Conservation (phyloP, 1,284 basidiomycete genomes). For the Bjerkandera adusta region DNA sequence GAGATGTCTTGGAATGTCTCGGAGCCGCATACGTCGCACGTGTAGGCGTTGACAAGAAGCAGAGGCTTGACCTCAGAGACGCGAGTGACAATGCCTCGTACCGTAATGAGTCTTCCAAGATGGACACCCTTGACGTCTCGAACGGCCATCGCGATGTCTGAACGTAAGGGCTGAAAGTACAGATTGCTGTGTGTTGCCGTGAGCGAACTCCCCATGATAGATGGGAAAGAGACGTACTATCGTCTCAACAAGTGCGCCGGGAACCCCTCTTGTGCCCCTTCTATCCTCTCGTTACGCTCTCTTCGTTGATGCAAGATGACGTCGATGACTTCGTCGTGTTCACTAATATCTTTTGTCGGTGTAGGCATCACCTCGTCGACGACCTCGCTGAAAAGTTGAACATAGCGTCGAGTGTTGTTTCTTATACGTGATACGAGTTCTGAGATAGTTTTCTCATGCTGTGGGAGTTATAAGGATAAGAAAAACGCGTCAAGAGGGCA, state of each 20-base stretch:
- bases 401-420: conserved; percentile 88
- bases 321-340: conserved; percentile 91
- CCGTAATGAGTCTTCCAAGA: conserved; percentile 91
- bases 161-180: conserved; percentile 86
- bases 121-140: conserved; percentile 86
- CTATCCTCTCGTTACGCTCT: conserved; percentile 81
- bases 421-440: conserved; percentile 77
- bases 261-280: conserved; percentile 71
- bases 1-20: conserved; percentile 99
- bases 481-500: background rate
- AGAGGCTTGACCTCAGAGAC: conserved; percentile 99
- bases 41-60: conserved; percentile 96
- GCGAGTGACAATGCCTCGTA: conserved; percentile 96
- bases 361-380: conserved; percentile 87
- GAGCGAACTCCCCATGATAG: conserved; percentile 14
- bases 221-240: conserved; percentile 70
- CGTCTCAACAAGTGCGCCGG: conserved; percentile 89
- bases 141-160: conserved; percentile 80
- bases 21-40: conserved; percentile 96
- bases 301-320: conserved; percentile 92
- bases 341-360: conserved; percentile 86
- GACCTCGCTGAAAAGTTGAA: conserved; percentile 86
- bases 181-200: conserved; percentile 67
- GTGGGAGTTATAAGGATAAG: background rate
- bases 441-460: conserved; percentile 66